Percentiles rank a stretch among this genome's conserved stretches.
Conservation (phyloP, 345 rosid species). For the Syzygium grande region DNA sequence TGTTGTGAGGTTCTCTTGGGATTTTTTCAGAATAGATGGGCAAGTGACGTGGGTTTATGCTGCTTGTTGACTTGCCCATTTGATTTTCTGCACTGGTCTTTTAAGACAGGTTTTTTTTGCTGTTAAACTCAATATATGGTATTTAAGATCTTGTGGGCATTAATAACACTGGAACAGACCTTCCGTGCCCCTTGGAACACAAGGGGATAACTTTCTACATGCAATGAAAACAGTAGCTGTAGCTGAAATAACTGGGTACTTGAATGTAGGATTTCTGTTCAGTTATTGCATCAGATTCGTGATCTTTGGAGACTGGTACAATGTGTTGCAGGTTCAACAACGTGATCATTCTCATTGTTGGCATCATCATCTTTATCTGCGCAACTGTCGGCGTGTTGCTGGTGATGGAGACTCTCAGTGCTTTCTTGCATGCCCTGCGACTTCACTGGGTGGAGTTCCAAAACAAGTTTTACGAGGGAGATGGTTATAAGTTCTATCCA, state of each 20-base stretch:
- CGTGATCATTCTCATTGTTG: slow-evolving; percentile 50
- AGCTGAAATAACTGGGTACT: not conserved
- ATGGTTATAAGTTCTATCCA: slow-evolving; percentile 84
- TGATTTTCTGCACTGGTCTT: not conserved
- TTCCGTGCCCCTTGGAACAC: not conserved
- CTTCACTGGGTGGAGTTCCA: slow-evolving; percentile 99
- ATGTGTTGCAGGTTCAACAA: slow-evolving; percentile 61
- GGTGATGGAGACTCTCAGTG: slow-evolving; percentile 97
- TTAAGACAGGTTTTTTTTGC: not conserved
- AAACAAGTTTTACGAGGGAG: slow-evolving; percentile 96
- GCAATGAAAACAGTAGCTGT: not conserved
- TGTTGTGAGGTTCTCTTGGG: not conserved
- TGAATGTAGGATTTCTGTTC: not conserved
- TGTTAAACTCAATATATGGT: not conserved
- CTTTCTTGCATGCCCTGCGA: slow-evolving; percentile 89
- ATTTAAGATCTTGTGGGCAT: not conserved
- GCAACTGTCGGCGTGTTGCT: slow-evolving; percentile 92
- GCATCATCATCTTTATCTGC: slow-evolving; percentile 57
- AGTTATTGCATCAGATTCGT: not conserved
- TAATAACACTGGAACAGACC: not conserved
- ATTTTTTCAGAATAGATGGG: not conserved
- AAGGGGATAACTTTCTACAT: not conserved
- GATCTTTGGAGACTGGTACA: not conserved
- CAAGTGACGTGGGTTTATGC: not conserved
- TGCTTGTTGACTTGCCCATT: not conserved